phyloP scores from a whole-genome alignment of 208 protist genomes.

The Crithidia brevicula region DNA sequence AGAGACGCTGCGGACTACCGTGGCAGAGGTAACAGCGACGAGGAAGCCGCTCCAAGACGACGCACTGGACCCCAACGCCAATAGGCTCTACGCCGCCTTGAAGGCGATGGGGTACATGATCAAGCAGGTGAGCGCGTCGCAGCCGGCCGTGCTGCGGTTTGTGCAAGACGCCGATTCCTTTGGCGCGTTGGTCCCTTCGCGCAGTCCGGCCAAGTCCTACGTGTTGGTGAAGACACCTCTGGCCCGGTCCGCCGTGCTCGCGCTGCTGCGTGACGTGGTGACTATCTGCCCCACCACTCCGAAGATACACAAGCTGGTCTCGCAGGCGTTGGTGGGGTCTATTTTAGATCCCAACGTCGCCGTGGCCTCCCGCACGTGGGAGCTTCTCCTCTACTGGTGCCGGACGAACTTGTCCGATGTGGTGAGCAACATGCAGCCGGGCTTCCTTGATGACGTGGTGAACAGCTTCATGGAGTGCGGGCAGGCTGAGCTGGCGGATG shows the following conservation, averaged over 20 bases:
- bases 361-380: conserved; percentile 71
- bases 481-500: conserved; percentile 56
- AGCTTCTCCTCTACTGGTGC: conserved; percentile 86
- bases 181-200: conserved; percentile 46
- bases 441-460: conserved; percentile 77
- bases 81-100: conserved; percentile 62
- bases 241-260: conserved; percentile 74
- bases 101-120: conserved; percentile 84
- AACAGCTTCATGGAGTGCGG: conserved; percentile 77
- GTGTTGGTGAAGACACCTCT: conserved; percentile 63
- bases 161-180: conserved; percentile 51
- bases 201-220: conserved; percentile 32
- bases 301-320: conserved; percentile 60
- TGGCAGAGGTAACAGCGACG: conserved; percentile 40
- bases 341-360: conserved; percentile 55
- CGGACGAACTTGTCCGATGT: conserved; percentile 44
- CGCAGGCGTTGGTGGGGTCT: conserved; percentile 49
- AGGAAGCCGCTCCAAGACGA: conserved; percentile 73
- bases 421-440: conserved; percentile 54
- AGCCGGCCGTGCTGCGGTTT: conserved; percentile 63
- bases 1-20: conserved; percentile 37
- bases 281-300: conserved; percentile 56
- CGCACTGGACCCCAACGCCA: conserved; percentile 66
- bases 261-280: conserved; percentile 78
- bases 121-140: conserved; percentile 67